Base-by-base conservation (phyloP, 1,139 yeast genomes). In the Zygosaccharomyces sapae region DNA sequence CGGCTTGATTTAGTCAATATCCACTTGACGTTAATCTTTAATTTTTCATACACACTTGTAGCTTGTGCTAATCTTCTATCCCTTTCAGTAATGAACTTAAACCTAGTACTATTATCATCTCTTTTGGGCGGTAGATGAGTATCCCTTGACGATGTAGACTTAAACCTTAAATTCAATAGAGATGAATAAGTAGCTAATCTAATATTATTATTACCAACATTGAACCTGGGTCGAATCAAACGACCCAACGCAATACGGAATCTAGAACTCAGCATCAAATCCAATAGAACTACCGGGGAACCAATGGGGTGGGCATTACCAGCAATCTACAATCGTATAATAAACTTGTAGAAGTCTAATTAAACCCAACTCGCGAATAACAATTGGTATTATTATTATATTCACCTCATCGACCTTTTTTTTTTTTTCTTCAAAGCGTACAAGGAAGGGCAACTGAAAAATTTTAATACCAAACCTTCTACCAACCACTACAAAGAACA, bases 1-100 rank as follows among this genome's bases (percentile, higher is more conserved):
- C 83, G 69, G 55, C 74, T 76, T 16, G 80, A 79, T 33, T 74
- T 68, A 41, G 77, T 83, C 50, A 89, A 67, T 2, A 81, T 65
- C 95, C 95, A 88, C 61, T 80, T 83, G 46, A 83, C 59, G 46
- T 86, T 73, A 27, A 84, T 77, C 47, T 71, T 70, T 27, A 82
- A 33, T 35, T 53, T 56, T 12, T 60, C 53, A 12, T 56, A 48
- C 2, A 55, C 27, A 20, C 55, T 55, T 3, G 54, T 55, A 2
- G 66, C 51, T 33, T 59, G 58, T 4, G 61, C 66, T 52, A 63
- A 42, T 19, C 57, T 37, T 18, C 56, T 40, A 38, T 61, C 63
- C 29, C 61, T 52, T 27, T 60, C 63, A 1, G 59, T 57, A 22
- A 55, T 55, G 36, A 55, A 50, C 30, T 54, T 55, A 33, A 51